Evolutionary conservation across 106 monocot species (phyloP), one percentile per base, ranked within the genome.

Genomic region (Dioscorea alata): DNA sequence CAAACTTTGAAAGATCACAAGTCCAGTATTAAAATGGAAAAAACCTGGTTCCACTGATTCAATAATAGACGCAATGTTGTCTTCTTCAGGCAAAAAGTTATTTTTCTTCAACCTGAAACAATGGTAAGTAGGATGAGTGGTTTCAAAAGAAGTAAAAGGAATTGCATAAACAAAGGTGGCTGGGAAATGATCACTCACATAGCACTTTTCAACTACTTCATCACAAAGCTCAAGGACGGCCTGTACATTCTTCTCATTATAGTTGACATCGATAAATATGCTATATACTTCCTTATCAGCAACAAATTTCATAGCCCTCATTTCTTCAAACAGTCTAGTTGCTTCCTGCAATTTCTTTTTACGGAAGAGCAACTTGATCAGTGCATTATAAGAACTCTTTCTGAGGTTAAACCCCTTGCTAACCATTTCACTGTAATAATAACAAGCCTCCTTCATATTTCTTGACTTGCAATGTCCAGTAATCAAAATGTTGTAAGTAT

Each of bases 401-500:
- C 66, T 75, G 32, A 93, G 84, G 49, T 33, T 71, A 50, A 90
- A 88, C 23, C 92, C 99, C 59, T 88, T 99, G 28, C 71, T 75
- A 20, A 67, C 56, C 93, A 99, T 85, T 78, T 99, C 93, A 31
- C 24, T 84, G 23, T 90, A 76, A 22, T 93, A 77, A 88, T 85
- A 90, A 33, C 79, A 79, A 16, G 93, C 90, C 70, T 99, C 99
- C 75, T 93, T 99, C 77, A 90, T 83, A 66, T 99, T 99, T 69
- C 99, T 92, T 25, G 77, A 79, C 67, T 88, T 99, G 23, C 76
- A 93, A 83, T 99, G 99, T 17, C 99, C 99, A 50, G 65, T 85
- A 75, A 99, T 76, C 73, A 99, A 69, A 49, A 93, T 99, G 58
- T 99, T 92, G 59, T 99, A 99, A 0, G 92, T 99, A 59, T 73